Evolutionary conservation across 2,329 filamentous ascomycete genomes (phyloP).

Genomic region (Elsinoe perseae): DNA sequence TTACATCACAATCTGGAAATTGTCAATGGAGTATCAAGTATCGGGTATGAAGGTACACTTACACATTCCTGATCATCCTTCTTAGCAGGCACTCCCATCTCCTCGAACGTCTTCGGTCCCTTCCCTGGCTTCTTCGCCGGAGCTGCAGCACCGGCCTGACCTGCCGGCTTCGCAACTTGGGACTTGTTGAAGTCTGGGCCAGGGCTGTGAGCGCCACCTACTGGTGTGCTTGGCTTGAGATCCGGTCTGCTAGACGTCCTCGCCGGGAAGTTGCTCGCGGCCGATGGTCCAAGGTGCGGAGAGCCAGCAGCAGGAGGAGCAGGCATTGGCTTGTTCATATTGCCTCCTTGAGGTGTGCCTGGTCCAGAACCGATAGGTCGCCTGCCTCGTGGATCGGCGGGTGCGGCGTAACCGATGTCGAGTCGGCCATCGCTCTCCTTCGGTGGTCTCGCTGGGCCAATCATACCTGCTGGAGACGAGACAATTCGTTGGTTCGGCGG

Average conservation of each 20-base stretch:
- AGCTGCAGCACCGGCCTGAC: slow-evolving; percentile 24
- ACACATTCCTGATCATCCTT: slow-evolving; percentile 90
- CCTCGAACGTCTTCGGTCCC: slow-evolving; percentile 92
- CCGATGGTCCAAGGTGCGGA: background rate
- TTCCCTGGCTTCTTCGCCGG: slow-evolving; percentile 48
- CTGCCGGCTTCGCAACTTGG: slow-evolving; percentile 19
- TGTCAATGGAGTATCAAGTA: background rate
- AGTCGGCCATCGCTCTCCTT: slow-evolving; percentile 22
- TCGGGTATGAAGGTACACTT: slow-evolving; percentile 34
- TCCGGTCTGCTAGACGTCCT: slow-evolving; percentile 12
- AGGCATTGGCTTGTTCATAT: slow-evolving; percentile 5
- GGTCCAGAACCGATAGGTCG: slow-evolving; percentile 9
- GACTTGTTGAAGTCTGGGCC: slow-evolving; percentile 17
- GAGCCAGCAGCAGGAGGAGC: background rate
- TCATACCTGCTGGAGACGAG: slow-evolving; percentile 26
- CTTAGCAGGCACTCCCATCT: slow-evolving; percentile 86
- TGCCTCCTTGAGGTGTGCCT: background rate
- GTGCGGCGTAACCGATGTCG: slow-evolving; percentile 38
- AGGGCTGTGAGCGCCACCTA: slow-evolving; percentile 16
- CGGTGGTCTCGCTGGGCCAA: slow-evolving; percentile 18
- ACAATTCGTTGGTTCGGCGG: slow-evolving; percentile 26
- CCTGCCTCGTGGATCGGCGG: slow-evolving; percentile 35
- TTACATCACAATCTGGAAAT: slow-evolving; percentile 11
- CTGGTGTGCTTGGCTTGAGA: background rate
- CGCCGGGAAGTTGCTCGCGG: background rate